Evolutionary conservation across 495 filamentous ascomycete species (phyloP).

Genomic region (Hypoxylon fuscum): DNA sequence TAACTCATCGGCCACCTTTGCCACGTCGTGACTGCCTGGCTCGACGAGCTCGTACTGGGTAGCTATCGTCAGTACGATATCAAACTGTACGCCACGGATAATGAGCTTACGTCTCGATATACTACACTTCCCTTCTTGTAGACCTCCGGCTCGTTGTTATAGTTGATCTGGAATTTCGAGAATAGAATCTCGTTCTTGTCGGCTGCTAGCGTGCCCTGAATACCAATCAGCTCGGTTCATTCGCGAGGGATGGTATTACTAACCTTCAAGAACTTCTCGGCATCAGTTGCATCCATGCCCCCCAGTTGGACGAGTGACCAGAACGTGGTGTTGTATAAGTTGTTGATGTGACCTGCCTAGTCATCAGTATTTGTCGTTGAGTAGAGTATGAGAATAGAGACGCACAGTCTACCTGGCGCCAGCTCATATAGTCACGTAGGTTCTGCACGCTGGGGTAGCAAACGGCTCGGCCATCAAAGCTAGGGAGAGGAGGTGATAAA

Average conservation of each 20-base stretch:
- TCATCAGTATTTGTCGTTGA: constrained; percentile 2
- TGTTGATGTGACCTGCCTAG: constrained; percentile 87
- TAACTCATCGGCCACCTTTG: constrained; percentile 47
- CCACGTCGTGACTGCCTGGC: constrained; percentile 52
- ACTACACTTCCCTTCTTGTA: constrained; percentile 93
- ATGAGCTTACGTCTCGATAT: constrained; percentile 77
- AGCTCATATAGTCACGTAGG: constrained; percentile 93
- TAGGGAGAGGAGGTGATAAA: constrained; percentile 79
- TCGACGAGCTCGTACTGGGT: constrained; percentile 63
- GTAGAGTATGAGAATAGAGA: constrained; percentile 4
- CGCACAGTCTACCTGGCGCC: constrained; percentile 96
- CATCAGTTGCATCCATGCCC: constrained; percentile 75
- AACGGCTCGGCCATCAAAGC: constrained; percentile 92
- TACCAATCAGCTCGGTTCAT: constrained; percentile 11
- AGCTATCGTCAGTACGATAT: constrained; percentile 20
- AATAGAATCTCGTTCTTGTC: constrained; percentile 98
- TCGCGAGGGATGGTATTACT: constrained; percentile 15
- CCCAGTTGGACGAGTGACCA: constrained; percentile 86
- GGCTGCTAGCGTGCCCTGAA: constrained; percentile 77
- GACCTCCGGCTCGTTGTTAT: constrained; percentile 93
- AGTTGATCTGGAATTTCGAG: constrained; percentile 88
- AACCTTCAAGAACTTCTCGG: constrained; percentile 80
- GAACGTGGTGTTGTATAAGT: constrained; percentile 97
- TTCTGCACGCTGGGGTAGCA: constrained; percentile 81
- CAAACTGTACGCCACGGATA: neutral